These are phyloP conservation scores for Arthrinium puccinioides DNA, from an alignment of 2,329 filamentous ascomycete species.

Conservation along the genomic window DNA sequence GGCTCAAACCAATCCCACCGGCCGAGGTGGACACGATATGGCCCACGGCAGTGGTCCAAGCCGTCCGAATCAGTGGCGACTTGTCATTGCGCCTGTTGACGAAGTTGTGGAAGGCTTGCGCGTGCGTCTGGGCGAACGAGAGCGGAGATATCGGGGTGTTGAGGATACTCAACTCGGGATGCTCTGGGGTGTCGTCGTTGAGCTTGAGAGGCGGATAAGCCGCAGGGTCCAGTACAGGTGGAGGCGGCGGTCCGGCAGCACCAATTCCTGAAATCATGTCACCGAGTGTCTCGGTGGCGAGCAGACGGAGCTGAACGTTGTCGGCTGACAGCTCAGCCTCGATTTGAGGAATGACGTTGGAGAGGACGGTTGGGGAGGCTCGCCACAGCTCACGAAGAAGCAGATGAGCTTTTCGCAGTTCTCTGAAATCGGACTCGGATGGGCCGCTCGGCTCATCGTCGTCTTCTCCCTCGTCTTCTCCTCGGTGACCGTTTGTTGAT, in stretches of 20 bases:
- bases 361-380: conserved; percentile 77
- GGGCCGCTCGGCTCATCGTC: conserved; percentile 54
- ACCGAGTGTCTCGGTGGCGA: conserved; percentile 90
- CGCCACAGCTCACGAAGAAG: conserved; percentile 91
- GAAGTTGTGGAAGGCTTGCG: conserved; percentile 74
- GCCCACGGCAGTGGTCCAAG: conserved; percentile 79
- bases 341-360: conserved; percentile 89
- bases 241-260: conserved; percentile 74
- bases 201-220: conserved; percentile 74
- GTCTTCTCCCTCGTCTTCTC: conserved; percentile 54
- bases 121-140: conserved; percentile 80
- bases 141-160: conserved; percentile 80
- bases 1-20: conserved; percentile 79
- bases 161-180: conserved; percentile 53
- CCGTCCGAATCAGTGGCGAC: conserved; percentile 69
- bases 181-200: conserved; percentile 45
- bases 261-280: conserved; percentile 94
- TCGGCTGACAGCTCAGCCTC: conserved; percentile 90
- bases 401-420: conserved; percentile 82
- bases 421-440: conserved; percentile 77
- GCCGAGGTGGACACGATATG: conserved; percentile 87
- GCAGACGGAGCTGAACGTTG: conserved; percentile 73
- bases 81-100: conserved; percentile 83
- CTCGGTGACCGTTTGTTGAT: conserved; percentile 48
- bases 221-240: conserved; percentile 67